A percentile compares a stretch with the other conserved stretches of the same genome.
phyloP scores from a whole-genome alignment of 2,329 filamentous ascomycete genomes.

The Apiospora marii region DNA sequence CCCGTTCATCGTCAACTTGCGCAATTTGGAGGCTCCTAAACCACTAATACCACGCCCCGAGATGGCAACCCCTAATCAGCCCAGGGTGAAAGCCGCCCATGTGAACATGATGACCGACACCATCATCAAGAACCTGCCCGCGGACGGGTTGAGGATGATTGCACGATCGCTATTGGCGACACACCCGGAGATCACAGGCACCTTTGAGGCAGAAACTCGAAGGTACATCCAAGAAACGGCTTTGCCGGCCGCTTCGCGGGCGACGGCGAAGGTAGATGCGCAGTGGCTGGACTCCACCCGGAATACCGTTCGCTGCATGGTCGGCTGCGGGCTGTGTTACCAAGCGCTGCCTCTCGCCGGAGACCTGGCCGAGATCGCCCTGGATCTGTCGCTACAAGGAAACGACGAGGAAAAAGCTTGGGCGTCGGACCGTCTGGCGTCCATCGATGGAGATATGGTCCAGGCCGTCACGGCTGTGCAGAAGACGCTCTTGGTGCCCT shows the following conservation, averaged over 20 bases:
- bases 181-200: constrained; percentile 41
- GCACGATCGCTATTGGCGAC: constrained; percentile 42
- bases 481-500: constrained; percentile 37
- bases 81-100: constrained; percentile 43
- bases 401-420: not conserved
- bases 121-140: constrained; percentile 51
- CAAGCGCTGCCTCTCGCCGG: constrained; percentile 32
- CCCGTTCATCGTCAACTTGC: too few relatives aligned
- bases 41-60: not conserved
- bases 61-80: constrained; percentile 9
- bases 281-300: constrained; percentile 25
- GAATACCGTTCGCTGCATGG: constrained; percentile 36
- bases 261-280: not conserved
- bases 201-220: constrained; percentile 43
- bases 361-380: constrained; percentile 28
- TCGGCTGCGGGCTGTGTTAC: constrained; percentile 36
- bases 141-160: constrained; percentile 49
- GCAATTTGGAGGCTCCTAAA: not conserved
- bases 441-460: constrained; percentile 43
- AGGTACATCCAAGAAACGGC: constrained; percentile 37
- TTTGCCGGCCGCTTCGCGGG: constrained; percentile 5
- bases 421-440: constrained; percentile 24
- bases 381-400: constrained; percentile 13
- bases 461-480: constrained; percentile 47
- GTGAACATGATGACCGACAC: constrained; percentile 57